Evolutionary conservation across 306 rosid genomes (phyloP).

Genomic region (Medicago ruthenica): DNA sequence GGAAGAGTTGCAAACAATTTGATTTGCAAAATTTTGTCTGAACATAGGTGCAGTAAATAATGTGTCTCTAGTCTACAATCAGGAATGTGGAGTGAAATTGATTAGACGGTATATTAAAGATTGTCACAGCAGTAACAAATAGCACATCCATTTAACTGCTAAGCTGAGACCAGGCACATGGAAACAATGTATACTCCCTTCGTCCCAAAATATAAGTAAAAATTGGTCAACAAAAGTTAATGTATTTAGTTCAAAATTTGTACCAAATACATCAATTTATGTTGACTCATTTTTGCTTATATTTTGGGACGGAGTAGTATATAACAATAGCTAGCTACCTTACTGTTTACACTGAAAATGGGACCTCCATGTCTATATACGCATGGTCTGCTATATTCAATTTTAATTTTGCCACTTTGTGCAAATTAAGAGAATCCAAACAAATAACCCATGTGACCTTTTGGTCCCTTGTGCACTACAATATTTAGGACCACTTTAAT

Average conservation of each 20-base stretch:
- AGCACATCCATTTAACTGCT: not conserved
- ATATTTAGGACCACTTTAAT: conserved; percentile 13
- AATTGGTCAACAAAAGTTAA: too few species aligned
- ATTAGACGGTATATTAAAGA: not conserved
- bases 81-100: conserved; percentile 16
- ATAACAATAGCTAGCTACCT: not conserved
- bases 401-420: conserved; percentile 53
- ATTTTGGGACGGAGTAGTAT: too few species aligned
- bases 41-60: not conserved
- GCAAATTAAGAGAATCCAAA: conserved; percentile 47
- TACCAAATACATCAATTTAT: too few species aligned
- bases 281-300: too few species aligned
- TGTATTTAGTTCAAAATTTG: too few species aligned
- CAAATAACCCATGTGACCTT: conserved; percentile 28
- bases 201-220: too few species aligned
- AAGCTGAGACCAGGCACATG: not conserved
- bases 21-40: not conserved
- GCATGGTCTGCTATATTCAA: conserved; percentile 34
- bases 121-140: not conserved
- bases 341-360: conserved; percentile 39
- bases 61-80: not conserved
- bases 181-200: too few species aligned
- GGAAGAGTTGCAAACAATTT: too few species aligned
- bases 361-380: conserved; percentile 47
- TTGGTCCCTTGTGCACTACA: not conserved